These are phyloP conservation scores for Leccinum barrowsii DNA, from an alignment of 768 basidiomycete species.

Conservation along the genomic window DNA sequence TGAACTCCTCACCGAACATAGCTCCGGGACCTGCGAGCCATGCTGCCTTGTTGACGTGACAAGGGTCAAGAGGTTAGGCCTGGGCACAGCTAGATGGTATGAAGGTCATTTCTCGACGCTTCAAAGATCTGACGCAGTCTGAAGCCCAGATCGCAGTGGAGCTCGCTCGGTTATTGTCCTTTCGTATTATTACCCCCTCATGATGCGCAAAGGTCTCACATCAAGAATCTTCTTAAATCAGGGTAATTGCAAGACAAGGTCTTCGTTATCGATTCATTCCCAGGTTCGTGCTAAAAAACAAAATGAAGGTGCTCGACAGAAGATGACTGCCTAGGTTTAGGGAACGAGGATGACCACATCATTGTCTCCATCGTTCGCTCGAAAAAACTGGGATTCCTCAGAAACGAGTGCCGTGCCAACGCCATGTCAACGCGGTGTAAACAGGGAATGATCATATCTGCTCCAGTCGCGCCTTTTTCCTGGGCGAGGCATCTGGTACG, in stretches of 20 bases:
- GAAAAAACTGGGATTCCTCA: constrained; percentile 52
- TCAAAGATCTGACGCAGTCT: constrained; percentile 1
- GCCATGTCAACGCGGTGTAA: constrained; percentile 83
- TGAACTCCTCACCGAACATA: constrained; percentile 56
- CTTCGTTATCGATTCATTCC: constrained; percentile 80
- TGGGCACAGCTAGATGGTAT: constrained; percentile 37
- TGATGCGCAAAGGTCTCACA: constrained; percentile 58
- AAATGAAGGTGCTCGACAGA: neutral
- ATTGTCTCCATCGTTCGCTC: constrained; percentile 69
- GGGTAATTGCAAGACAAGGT: constrained; percentile 58
- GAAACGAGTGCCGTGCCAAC: constrained; percentile 63
- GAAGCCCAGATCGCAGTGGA: constrained; percentile 49
- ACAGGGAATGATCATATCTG: constrained; percentile 65
- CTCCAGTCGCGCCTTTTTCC: constrained; percentile 39
- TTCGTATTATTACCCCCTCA: constrained; percentile 75
- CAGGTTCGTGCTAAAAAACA: constrained; percentile 50
- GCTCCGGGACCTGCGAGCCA: constrained; percentile 31
- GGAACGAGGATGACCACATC: constrained; percentile 72
- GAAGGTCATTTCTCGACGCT: neutral
- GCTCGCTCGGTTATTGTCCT: constrained; percentile 50
- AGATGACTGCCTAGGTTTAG: constrained; percentile 35
- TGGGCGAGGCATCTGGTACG: constrained; percentile 13
- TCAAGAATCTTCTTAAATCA: constrained; percentile 53
- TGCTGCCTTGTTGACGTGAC: constrained; percentile 39
- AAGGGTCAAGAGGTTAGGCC: constrained; percentile 27